A percentile compares a stretch with the other conserved stretches of the same genome.
These are phyloP conservation scores for Pythium sukuiense DNA, from an alignment of 352 stramenopile species.

Conservation along the genomic window DNA sequence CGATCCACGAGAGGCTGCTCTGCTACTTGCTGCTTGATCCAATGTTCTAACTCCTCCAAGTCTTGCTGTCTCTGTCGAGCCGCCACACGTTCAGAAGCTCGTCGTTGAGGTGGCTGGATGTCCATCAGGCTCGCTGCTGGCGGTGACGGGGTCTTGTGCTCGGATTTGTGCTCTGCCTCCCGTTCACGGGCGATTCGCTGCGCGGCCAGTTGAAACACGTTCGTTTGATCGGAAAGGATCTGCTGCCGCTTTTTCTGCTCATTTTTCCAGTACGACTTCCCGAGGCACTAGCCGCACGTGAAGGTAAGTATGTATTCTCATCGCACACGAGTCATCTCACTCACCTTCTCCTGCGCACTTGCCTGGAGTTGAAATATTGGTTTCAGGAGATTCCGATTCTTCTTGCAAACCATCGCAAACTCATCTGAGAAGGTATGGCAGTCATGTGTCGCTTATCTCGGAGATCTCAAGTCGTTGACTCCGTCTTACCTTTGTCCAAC, in stretches of 20 bases:
- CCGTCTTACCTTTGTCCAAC: constrained; percentile 30
- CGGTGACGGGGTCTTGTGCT: not conserved
- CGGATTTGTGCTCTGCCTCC: not conserved
- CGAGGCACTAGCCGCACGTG: constrained; percentile 31
- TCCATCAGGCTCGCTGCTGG: not conserved
- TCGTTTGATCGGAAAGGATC: constrained; percentile 26
- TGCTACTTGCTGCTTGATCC: constrained; percentile 15
- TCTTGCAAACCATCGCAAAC: constrained; percentile 39
- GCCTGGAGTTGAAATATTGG: constrained; percentile 45
- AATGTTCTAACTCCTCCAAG: constrained; percentile 16
- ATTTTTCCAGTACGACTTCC: constrained; percentile 36
- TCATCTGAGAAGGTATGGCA: constrained; percentile 29
- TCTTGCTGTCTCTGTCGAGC: constrained; percentile 23
- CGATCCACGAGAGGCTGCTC: constrained; percentile 22
- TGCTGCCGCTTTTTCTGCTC: constrained; percentile 34
- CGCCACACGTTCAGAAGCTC: constrained; percentile 26
- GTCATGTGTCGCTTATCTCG: no score
- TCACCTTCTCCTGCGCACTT: constrained; percentile 29
- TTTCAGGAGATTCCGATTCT: constrained; percentile 40
- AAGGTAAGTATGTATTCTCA: not conserved
- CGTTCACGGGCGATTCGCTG: not conserved
- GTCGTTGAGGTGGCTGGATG: not conserved
- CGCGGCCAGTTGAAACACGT: constrained; percentile 33
- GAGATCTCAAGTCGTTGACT: not conserved
- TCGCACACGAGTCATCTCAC: not conserved